A percentile compares a stretch with the other conserved stretches of the same genome.
Conservation (phyloP, 495 filamentous ascomycete genomes). For the Pseudevernia furfuracea region DNA sequence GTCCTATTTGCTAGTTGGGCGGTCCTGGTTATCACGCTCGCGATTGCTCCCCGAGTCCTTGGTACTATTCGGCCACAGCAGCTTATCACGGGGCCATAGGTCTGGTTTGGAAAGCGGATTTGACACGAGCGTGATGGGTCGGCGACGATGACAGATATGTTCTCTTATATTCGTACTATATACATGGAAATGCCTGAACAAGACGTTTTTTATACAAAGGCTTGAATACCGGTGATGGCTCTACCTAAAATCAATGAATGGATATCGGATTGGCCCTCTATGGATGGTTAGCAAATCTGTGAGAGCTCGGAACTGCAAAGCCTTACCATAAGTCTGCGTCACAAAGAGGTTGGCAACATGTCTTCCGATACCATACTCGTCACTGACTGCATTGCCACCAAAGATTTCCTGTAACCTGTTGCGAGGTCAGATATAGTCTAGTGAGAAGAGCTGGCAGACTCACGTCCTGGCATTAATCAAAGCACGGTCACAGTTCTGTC, state of each 20-base stretch:
- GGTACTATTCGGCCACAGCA: background rate
- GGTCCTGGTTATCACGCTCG: background rate
- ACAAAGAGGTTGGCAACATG: slow-evolving; percentile 97
- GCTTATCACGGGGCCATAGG: background rate
- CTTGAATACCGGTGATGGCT: slow-evolving; percentile 63
- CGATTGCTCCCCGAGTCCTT: background rate
- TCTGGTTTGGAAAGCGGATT: background rate
- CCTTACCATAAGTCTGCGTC: slow-evolving; percentile 83
- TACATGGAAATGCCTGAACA: background rate
- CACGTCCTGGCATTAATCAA: slow-evolving; percentile 68
- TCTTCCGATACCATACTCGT: slow-evolving; percentile 89
- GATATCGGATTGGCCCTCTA: slow-evolving; percentile 23
- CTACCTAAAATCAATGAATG: slow-evolving; percentile 59
- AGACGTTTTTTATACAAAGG: slow-evolving; percentile 44
- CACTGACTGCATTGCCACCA: slow-evolving; percentile 92
- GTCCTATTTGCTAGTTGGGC: background rate
- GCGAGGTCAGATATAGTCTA: slow-evolving; percentile 13
- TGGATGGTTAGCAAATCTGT: background rate
- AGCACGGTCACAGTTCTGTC: slow-evolving; percentile 93
- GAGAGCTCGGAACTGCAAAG: background rate
- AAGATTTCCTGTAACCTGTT: slow-evolving; percentile 86
- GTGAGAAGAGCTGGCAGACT: slow-evolving; percentile 28
- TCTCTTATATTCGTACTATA: background rate
- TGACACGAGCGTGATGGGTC: background rate
- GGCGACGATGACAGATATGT: background rate